These are phyloP conservation scores for Sedum album DNA, from an alignment of 164 flowering plant species.

Conservation along the genomic window DNA sequence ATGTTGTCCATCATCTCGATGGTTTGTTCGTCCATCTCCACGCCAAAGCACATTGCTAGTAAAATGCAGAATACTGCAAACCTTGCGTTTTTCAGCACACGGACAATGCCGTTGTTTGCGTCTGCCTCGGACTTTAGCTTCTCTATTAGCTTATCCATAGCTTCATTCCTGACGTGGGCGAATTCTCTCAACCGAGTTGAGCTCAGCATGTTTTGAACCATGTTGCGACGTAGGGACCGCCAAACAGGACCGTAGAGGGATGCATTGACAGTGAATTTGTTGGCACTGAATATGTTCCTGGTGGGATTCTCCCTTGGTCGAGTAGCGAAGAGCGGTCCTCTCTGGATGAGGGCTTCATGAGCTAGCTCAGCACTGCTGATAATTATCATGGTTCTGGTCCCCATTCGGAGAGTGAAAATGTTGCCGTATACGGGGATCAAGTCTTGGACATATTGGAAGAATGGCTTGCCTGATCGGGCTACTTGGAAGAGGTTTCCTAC, in stretches of 20 bases:
- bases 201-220: constrained; percentile 86
- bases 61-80: constrained; percentile 81
- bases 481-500: constrained; percentile 91
- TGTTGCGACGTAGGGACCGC: constrained; percentile 79
- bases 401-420: constrained; percentile 74
- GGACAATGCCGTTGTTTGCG: constrained; percentile 41
- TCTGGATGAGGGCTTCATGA: constrained; percentile 62
- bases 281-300: constrained; percentile 61
- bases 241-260: constrained; percentile 76
- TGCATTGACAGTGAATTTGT: constrained; percentile 87
- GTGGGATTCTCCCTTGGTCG: constrained; percentile 83
- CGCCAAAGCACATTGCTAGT: constrained; percentile 75
- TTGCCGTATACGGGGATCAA: constrained; percentile 50
- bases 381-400: constrained; percentile 63
- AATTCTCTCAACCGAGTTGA: constrained; percentile 51
- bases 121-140: constrained; percentile 44
- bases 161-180: constrained; percentile 24
- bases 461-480: constrained; percentile 67
- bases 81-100: constrained; percentile 69
- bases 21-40: constrained; percentile 62
- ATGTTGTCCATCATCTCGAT: constrained; percentile 47
- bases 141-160: constrained; percentile 61
- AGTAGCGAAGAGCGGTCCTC: constrained; percentile 52
- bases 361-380: constrained; percentile 43
- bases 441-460: constrained; percentile 50